Evolutionary conservation across 2,329 filamentous ascomycete species (phyloP).

Genomic region (Lizonia empirigonia): DNA sequence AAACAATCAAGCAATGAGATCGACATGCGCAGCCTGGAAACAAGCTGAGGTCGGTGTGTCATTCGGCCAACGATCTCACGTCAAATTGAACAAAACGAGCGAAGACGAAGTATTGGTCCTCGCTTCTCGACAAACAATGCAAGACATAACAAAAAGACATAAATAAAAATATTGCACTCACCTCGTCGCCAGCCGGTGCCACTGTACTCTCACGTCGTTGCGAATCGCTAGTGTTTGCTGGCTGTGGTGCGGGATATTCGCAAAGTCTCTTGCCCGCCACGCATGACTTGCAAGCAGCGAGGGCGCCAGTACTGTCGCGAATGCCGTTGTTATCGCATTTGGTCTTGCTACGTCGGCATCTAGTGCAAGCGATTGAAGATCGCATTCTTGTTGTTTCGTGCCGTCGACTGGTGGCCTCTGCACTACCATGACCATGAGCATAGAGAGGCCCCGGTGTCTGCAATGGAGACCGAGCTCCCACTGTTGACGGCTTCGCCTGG

Average conservation of each 20-base stretch:
- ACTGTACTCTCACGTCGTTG: constrained; percentile 50
- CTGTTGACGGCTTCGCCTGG: constrained; percentile 36
- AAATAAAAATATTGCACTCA: constrained; percentile 16
- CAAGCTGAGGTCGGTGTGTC: background rate
- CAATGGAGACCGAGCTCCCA: constrained; percentile 36
- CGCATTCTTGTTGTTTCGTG: constrained; percentile 60
- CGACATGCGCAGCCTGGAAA: background rate
- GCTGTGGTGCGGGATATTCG: constrained; percentile 66
- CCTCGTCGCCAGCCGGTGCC: constrained; percentile 29
- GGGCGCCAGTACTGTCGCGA: constrained; percentile 60
- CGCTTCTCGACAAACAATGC: background rate
- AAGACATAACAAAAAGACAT: background rate
- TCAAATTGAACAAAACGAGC: background rate
- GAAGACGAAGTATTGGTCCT: background rate
- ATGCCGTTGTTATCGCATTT: constrained; percentile 80
- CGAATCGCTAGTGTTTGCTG: constrained; percentile 32
- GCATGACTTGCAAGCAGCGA: constrained; percentile 69
- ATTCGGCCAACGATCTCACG: background rate
- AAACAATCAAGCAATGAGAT: background rate
- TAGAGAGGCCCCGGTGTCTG: constrained; percentile 32
- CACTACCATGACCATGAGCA: constrained; percentile 21
- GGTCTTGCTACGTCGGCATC: constrained; percentile 80
- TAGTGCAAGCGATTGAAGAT: constrained; percentile 78
- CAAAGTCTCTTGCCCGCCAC: constrained; percentile 74
- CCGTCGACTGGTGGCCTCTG: constrained; percentile 26